A percentile compares a stretch with the other conserved stretches of the same genome.
Evolutionary conservation across 2,329 filamentous ascomycete genomes (phyloP).

Genomic region (Ophiostoma perfectum): DNA sequence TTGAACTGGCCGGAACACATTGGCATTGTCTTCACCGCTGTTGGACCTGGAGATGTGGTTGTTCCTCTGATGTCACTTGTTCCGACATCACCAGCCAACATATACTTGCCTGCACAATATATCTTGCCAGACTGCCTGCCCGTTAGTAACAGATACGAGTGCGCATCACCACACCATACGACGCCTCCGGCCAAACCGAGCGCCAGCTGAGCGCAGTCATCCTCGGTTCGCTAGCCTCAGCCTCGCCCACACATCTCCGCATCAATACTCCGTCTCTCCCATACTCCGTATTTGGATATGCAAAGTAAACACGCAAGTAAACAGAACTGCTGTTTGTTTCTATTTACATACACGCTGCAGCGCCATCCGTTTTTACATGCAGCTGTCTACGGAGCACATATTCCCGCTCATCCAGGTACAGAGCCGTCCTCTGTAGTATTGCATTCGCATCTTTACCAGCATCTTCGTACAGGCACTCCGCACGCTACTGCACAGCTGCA

Average conservation of each 20-base stretch:
- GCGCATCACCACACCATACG: neutral
- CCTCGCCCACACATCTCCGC: neutral
- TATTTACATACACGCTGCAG: too few species aligned
- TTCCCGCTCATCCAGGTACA: neutral
- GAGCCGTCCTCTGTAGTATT: neutral
- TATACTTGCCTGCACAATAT: neutral
- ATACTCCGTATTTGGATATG: too few species aligned
- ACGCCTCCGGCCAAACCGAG: conserved; percentile 5
- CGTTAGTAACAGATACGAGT: neutral
- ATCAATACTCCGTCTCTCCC: too few species aligned
- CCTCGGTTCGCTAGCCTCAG: neutral
- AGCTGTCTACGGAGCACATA: neutral
- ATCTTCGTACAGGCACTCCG: neutral
- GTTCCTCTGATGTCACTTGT: neutral
- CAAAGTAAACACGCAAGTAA: too few species aligned
- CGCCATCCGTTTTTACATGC: neutral
- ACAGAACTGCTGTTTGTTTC: neutral
- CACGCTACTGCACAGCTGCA: conserved; percentile 12
- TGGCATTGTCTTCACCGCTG: neutral
- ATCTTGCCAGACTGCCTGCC: neutral
- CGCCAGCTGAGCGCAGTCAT: neutral
- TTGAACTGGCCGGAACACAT: neutral
- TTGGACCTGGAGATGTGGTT: neutral
- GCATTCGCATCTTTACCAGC: neutral
- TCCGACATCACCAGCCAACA: too few species aligned